These are phyloP conservation scores for Aschersonia sp. DNA, from an alignment of 2,329 filamentous ascomycete species.

Conservation along the genomic window DNA sequence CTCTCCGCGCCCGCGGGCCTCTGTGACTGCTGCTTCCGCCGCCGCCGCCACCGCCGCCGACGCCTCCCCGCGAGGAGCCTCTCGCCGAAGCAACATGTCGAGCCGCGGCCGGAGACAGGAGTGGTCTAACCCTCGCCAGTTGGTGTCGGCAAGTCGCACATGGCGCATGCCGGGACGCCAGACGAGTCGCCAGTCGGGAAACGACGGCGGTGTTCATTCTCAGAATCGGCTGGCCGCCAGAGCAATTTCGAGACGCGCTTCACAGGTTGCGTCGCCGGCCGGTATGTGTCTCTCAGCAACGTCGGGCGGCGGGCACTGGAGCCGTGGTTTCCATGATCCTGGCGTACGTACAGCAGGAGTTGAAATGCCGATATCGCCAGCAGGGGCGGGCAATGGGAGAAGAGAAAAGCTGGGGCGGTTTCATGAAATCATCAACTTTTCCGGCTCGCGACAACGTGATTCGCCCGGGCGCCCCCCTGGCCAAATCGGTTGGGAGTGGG, in stretches of 20 bases:
- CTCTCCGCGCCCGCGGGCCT: slow-evolving; percentile 10
- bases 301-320: slow-evolving; percentile 1
- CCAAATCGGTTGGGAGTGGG: too few species aligned
- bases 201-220: slow-evolving; percentile 28
- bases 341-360: neutral
- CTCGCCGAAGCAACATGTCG: slow-evolving; percentile 16
- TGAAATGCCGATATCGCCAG: neutral
- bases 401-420: neutral
- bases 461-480: neutral
- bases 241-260: neutral
- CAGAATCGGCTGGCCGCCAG: neutral
- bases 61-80: slow-evolving; percentile 8
- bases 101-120: slow-evolving; percentile 9
- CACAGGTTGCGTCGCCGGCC: neutral
- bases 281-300: slow-evolving; percentile 1
- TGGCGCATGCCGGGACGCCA: slow-evolving; percentile 25
- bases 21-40: slow-evolving; percentile 5
- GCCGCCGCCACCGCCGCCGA: slow-evolving; percentile 6
- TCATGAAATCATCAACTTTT: neutral
- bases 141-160: slow-evolving; percentile 30
- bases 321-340: neutral
- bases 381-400: neutral
- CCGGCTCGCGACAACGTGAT: too few species aligned
- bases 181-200: slow-evolving; percentile 21
- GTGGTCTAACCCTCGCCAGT: slow-evolving; percentile 16